Evolutionary conservation across 148 eudicot species (phyloP), one percentile per base, ranked within the genome.

Genomic region (Vaccinium macrocarpon): DNA sequence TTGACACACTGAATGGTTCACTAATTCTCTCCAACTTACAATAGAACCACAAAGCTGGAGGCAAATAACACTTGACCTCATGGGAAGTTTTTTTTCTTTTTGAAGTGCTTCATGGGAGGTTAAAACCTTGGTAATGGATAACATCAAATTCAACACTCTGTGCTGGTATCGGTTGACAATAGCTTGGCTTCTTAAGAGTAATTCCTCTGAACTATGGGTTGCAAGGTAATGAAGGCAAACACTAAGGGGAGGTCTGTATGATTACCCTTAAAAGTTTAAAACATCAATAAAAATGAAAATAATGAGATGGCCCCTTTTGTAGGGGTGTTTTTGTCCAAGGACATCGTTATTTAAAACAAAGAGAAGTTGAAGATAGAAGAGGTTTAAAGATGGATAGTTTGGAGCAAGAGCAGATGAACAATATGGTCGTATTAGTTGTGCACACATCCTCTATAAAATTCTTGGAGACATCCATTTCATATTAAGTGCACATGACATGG

Each of bases 391-490:
- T 13, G 42, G 73, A 68, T 27, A 27, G 18, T 27, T 29, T 27
- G 42, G 73, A 68, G 73, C 38, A 29, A 29, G 38, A 27, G 38
- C 38, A 27, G 19, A 68, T 13, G 42, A 68, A 27, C 38, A 29
- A 68, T 13, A 27, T 27, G 73, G 42, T 13, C 15, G 0, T 5
- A 27, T 13, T 64, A 62, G 66, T 61, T 21, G 68, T 21, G 13
- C 68, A 62, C 27, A n/a, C 68, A 27, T 29, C 38, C 16, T 68
- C 42, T 29, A 66, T 68, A 27, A 68, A 68, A 38, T 14, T 68
- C 42, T 19, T 61, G 32, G 32, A 70, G 19, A 70, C 8, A 70
- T 82, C 84, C 27, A 70, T 82, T n/a, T 27, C 77, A 51, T 48
- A 29, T 19, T 56, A 51, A 35, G 66, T 29, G 18, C 15, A 70